Conservation (phyloP, 2,329 filamentous ascomycete species). For the Gnomoniopsis sp. region DNA sequence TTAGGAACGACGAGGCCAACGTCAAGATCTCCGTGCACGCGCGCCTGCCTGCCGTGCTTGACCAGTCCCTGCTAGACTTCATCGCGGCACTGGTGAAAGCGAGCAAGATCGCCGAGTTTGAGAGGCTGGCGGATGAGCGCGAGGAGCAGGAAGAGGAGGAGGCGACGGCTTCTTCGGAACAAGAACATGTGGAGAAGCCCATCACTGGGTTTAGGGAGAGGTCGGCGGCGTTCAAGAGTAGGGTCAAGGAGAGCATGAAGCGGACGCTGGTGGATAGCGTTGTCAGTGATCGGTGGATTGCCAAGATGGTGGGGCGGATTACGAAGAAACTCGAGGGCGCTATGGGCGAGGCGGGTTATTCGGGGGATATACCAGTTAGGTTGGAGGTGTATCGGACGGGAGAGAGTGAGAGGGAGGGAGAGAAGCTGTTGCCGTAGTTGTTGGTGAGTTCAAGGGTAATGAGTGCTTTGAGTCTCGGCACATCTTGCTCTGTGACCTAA, state of each 20-base stretch:
- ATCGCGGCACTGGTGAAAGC: background rate
- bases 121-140: background rate
- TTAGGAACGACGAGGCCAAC: background rate
- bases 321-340: background rate
- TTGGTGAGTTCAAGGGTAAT: too few species aligned
- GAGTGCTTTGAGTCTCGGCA: too few species aligned
- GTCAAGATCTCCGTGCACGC: background rate
- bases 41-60: background rate
- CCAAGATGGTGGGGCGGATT: background rate
- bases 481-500: too few species aligned
- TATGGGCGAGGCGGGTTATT: background rate
- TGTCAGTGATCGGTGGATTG: background rate
- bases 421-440: background rate
- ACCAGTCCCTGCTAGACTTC: background rate
- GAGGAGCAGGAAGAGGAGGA: background rate
- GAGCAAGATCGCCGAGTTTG: background rate
- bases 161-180: background rate
- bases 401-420: background rate
- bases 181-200: background rate
- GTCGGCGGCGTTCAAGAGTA: background rate
- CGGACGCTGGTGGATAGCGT: background rate
- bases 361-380: background rate
- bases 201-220: background rate
- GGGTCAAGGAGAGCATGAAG: background rate
- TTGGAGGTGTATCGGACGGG: background rate